Conservation (phyloP, 2,329 filamentous ascomycete genomes). For the Paradendryphiella salina region DNA sequence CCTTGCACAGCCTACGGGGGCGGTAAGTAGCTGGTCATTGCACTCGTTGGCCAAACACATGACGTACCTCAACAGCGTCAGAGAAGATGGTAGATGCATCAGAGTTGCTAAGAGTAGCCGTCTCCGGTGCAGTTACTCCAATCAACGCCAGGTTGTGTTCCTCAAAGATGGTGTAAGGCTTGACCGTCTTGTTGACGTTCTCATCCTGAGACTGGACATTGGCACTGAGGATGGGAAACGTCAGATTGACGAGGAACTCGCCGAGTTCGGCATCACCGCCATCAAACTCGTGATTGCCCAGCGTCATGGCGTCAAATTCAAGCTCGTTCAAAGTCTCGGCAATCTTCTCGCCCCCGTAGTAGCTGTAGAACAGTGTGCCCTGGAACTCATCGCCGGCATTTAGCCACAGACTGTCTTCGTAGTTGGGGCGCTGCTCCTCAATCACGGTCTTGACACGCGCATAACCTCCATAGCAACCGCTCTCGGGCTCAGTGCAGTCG, state of each 20-base stretch:
- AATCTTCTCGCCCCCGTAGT: constrained; percentile 69
- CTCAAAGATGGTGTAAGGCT: constrained; percentile 67
- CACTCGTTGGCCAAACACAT: neutral
- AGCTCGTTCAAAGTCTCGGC: constrained; percentile 67
- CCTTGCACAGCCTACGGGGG: constrained; percentile 57
- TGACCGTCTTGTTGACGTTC: constrained; percentile 64
- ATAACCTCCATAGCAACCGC: constrained; percentile 67
- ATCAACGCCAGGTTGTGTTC: constrained; percentile 65
- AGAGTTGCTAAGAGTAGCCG: constrained; percentile 61
- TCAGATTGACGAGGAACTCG: constrained; percentile 64
- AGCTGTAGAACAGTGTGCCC: constrained; percentile 68
- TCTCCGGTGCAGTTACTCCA: constrained; percentile 65
- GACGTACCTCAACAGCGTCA: constrained; percentile 53
- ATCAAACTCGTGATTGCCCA: constrained; percentile 59
- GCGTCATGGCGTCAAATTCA: constrained; percentile 68
- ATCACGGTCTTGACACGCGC: constrained; percentile 65
- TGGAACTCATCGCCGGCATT: constrained; percentile 72
- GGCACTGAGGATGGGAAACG: constrained; percentile 66
- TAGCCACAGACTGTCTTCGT: constrained; percentile 65
- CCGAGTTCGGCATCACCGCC: constrained; percentile 65
- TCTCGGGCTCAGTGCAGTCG: constrained; percentile 60
- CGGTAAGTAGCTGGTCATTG: neutral
- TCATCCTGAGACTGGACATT: constrained; percentile 65
- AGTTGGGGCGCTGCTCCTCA: constrained; percentile 58
- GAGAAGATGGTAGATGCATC: constrained; percentile 62